Evolutionary conservation across 2,329 filamentous ascomycete species (phyloP).

Genomic region (Nemania bipapillata): DNA sequence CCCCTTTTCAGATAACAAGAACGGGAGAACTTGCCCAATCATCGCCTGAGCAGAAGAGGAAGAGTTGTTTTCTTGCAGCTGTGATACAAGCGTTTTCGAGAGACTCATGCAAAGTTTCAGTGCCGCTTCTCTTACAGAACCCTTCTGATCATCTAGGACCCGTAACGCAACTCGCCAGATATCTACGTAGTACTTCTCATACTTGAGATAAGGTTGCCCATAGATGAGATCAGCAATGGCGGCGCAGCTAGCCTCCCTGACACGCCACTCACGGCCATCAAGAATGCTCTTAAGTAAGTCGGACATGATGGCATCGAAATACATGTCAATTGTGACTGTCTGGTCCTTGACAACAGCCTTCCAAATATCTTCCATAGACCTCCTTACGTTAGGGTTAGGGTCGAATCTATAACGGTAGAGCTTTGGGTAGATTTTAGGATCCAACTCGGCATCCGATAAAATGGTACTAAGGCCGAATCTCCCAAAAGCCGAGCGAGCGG

Average conservation of each 20-base stretch:
- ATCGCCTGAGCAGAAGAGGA: conserved; percentile 78
- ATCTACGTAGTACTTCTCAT: conserved; percentile 83
- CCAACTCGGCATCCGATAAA: conserved; percentile 85
- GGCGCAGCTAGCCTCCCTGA: conserved; percentile 89
- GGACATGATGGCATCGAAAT: conserved; percentile 89
- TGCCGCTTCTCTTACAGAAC: conserved; percentile 83
- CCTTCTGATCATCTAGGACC: conserved; percentile 95
- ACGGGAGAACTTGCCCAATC: conserved; percentile 87
- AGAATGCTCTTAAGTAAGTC: conserved; percentile 88
- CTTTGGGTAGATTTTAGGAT: conserved; percentile 95
- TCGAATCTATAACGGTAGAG: conserved; percentile 95
- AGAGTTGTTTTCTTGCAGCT: conserved; percentile 80
- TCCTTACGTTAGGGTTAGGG: conserved; percentile 89
- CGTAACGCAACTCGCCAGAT: conserved; percentile 90
- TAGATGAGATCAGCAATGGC: conserved; percentile 89
- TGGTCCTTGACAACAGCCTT: conserved; percentile 92
- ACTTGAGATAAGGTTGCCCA: conserved; percentile 78
- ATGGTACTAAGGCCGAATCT: conserved; percentile 92
- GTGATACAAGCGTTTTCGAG: conserved; percentile 84
- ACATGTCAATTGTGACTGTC: conserved; percentile 75
- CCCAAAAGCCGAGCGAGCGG: conserved; percentile 94
- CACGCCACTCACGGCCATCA: conserved; percentile 86
- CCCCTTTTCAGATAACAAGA: conserved; percentile 86
- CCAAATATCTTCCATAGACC: conserved; percentile 98
- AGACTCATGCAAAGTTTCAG: conserved; percentile 83